Conservation (phyloP, 352 stramenopile genomes). For the Chrysophaeum taylorii region DNA sequence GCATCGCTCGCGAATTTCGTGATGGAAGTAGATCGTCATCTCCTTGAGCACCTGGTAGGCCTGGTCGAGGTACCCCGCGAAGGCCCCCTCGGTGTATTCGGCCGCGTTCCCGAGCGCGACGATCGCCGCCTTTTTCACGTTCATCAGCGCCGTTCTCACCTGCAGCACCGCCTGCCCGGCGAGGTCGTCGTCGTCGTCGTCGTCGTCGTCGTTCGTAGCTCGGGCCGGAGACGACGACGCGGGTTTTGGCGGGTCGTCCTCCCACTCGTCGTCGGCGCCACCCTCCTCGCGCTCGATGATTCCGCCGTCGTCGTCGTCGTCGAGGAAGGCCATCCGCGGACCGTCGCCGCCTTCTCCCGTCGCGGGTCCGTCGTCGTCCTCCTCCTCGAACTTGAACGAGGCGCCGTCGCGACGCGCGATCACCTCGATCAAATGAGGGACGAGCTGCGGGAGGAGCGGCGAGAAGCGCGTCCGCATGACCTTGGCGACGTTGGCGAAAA, state of each 20-base stretch:
- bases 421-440: constrained; percentile 57
- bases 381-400: constrained; percentile 37
- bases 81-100: constrained; percentile 73
- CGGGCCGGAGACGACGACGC: constrained; percentile 40
- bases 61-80: constrained; percentile 73
- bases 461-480: constrained; percentile 94
- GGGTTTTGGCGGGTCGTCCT: constrained; percentile 25
- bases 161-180: constrained; percentile 45
- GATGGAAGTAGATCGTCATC: constrained; percentile 64
- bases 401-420: constrained; percentile 55
- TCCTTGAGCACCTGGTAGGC: constrained; percentile 69
- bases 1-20: constrained; percentile 50
- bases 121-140: constrained; percentile 85
- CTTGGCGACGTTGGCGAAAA: constrained; percentile 95
- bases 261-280: not conserved
- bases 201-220: constrained; percentile 55
- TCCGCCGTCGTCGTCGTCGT: constrained; percentile 58
- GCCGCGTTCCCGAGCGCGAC: constrained; percentile 89
- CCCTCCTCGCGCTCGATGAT: constrained; percentile 51
- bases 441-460: constrained; percentile 67
- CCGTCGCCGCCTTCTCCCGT: constrained; percentile 30
- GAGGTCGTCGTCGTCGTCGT: constrained; percentile 47
- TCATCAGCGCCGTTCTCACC: constrained; percentile 59
- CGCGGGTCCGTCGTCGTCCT: constrained; percentile 64
- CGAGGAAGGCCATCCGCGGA: constrained; percentile 18